Conservation (phyloP, 495 filamentous ascomycete genomes). For the Cetradonia linearis region DNA sequence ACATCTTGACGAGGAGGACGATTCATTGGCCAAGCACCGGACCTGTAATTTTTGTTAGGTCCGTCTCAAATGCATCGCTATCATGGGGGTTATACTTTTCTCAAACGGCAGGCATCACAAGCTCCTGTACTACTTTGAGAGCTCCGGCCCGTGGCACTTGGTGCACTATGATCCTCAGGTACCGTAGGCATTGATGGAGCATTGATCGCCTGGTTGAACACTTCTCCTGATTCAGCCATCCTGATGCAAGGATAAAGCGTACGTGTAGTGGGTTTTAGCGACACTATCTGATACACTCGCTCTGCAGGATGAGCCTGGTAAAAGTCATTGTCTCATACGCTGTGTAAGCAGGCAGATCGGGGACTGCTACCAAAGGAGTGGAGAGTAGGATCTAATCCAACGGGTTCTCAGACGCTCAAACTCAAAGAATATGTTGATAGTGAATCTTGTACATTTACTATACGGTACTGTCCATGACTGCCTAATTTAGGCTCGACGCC, state of each 20-base stretch:
- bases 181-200: neutral
- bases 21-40: slow-evolving; percentile 20
- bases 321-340: neutral
- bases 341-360: neutral
- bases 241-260: neutral
- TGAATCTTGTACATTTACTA: neutral
- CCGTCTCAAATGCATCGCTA: neutral
- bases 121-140: slow-evolving; percentile 19
- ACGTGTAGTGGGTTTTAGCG: neutral
- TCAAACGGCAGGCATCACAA: slow-evolving; percentile 20
- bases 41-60: slow-evolving; percentile 6
- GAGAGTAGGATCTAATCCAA: neutral
- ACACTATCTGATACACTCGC: neutral
- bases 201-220: neutral
- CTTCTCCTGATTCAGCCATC: neutral
- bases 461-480: neutral
- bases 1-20: slow-evolving; percentile 36
- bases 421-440: too few species aligned
- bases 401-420: neutral
- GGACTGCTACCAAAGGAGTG: neutral
- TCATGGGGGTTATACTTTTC: slow-evolving; percentile 11
- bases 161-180: slow-evolving; percentile 3
- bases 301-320: neutral
- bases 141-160: neutral
- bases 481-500: neutral